Evolutionary conservation across 2,329 filamentous ascomycete species (phyloP).

Genomic region (Parastagonospora avenae): DNA sequence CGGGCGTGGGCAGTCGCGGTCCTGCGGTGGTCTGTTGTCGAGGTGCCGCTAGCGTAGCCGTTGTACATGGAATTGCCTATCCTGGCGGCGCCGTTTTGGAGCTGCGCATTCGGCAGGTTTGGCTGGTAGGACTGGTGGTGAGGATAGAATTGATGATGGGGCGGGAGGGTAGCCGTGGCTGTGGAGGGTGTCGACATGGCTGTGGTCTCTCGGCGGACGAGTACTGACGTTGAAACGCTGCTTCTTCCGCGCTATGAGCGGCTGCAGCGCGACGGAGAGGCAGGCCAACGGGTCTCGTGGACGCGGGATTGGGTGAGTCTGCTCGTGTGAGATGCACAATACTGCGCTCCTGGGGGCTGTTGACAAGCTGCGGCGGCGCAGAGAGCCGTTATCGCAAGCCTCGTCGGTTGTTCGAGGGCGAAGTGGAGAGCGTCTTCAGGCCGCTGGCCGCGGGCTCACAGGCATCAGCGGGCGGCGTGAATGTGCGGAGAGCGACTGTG

Average conservation of each 20-base stretch:
- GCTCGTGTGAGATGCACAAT: conserved; percentile 17
- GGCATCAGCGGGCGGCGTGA: conserved; percentile 10
- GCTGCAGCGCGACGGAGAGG: conserved; percentile 14
- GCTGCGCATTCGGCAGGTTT: conserved; percentile 41
- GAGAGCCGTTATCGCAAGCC: conserved; percentile 32
- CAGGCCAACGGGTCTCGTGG: conserved; percentile 13
- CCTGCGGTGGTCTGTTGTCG: conserved; percentile 44
- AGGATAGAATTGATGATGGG: conserved; percentile 48
- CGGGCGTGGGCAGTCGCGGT: conserved; percentile 41
- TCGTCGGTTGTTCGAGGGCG: conserved; percentile 23
- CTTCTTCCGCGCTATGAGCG: conserved; percentile 11
- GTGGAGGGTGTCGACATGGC: conserved; percentile 53
- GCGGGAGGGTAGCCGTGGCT: conserved; percentile 49
- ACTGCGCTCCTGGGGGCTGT: conserved; percentile 12
- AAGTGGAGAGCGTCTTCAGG: conserved; percentile 33
- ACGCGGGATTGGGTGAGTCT: conserved; percentile 13
- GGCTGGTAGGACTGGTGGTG: conserved; percentile 47
- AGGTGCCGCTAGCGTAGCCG: conserved; percentile 45
- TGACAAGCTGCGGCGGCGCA: conserved; percentile 21
- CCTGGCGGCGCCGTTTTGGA: conserved; percentile 38
- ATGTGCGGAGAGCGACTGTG: conserved; percentile 7
- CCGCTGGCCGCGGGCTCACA: conserved; percentile 23
- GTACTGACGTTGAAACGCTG: conserved; percentile 35
- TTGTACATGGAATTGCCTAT: conserved; percentile 46
- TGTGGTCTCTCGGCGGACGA: conserved; percentile 28